Percentiles rank a stretch among this genome's conserved stretches.
Conservation (phyloP, 73 alveolate genomes). For the Breviolum minutum region DNA sequence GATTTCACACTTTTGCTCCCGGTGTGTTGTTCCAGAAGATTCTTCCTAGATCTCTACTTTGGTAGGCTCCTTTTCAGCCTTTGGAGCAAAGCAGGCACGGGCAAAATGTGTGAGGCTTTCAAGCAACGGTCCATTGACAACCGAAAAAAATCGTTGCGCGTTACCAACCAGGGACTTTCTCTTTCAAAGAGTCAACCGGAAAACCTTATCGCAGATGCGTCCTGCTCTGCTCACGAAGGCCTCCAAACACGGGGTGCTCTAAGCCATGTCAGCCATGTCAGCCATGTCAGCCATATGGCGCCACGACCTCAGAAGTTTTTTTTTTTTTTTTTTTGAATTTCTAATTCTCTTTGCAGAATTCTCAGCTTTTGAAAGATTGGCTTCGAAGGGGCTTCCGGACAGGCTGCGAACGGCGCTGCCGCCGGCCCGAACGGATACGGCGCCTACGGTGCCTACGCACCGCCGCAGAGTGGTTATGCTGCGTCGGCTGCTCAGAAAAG, state of each 20-base stretch:
- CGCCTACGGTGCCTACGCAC: neutral
- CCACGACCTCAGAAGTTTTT: neutral
- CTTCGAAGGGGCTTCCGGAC: neutral
- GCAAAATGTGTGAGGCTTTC: no score
- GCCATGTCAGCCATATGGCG: neutral
- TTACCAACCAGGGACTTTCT: no score
- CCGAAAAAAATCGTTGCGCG: neutral
- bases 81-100: neutral
- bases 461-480: neutral
- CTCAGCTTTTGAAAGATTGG: neutral
- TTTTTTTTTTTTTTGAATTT: neutral
- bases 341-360: neutral
- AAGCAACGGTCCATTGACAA: no score
- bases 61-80: conserved; percentile 15
- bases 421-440: neutral
- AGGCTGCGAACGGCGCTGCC: conserved; percentile 18
- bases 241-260: no score
- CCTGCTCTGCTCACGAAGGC: no score
- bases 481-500: neutral
- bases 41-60: neutral
- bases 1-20: neutral
- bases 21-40: neutral
- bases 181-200: no score
- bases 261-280: no score
- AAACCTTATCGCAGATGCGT: no score